Conservation (phyloP, 768 basidiomycete species). For the Arthromyces matolae region DNA sequence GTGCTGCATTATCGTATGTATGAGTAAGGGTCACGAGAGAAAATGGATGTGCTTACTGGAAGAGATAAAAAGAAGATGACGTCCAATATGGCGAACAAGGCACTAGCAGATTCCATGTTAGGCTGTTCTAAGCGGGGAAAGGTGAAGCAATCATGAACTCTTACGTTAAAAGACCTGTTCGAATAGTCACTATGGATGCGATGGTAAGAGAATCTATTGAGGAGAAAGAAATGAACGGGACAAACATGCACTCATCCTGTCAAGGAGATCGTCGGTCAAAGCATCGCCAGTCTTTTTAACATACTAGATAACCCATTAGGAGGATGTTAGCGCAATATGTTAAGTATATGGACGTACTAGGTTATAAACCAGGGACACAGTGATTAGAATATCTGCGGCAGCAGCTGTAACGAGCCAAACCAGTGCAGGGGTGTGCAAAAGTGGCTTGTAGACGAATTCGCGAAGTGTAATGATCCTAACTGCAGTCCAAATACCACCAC, state of each 20-base stretch:
- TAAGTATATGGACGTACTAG: slow-evolving; percentile 29
- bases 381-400: slow-evolving; percentile 43
- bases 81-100: slow-evolving; percentile 37
- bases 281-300: slow-evolving; percentile 29
- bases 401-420: slow-evolving; percentile 43
- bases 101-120: slow-evolving; percentile 17
- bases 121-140: too few relatives aligned
- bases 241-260: slow-evolving; percentile 26
- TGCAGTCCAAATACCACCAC: slow-evolving; percentile 27
- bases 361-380: slow-evolving; percentile 33
- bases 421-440: slow-evolving; percentile 27
- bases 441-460: slow-evolving; percentile 21
- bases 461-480: slow-evolving; percentile 19
- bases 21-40: not conserved
- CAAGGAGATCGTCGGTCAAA: slow-evolving; percentile 27
- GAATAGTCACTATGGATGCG: slow-evolving; percentile 32
- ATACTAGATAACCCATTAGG: slow-evolving; percentile 21
- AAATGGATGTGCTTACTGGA: slow-evolving; percentile 21
- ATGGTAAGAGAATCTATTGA: not conserved
- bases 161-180: slow-evolving; percentile 37
- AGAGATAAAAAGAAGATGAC: slow-evolving; percentile 41
- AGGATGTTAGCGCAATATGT: not conserved
- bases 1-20: slow-evolving; percentile 27
- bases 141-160: not conserved
- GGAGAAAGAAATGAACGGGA: not conserved